These are phyloP conservation scores for Cryptosporidium ubiquitum DNA, from an alignment of 169 alveolate genomes.

Conservation along the genomic window DNA sequence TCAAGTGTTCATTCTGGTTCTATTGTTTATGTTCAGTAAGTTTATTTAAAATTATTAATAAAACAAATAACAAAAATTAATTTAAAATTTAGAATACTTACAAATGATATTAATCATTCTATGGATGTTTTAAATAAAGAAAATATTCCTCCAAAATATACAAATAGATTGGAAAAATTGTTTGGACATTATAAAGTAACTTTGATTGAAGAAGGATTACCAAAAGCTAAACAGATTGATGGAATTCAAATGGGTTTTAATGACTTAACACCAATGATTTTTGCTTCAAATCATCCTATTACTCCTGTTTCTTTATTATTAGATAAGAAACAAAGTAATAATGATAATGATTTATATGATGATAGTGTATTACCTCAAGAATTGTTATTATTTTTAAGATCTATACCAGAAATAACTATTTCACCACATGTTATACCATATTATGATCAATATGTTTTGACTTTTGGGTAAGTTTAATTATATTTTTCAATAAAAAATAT, in stretches of 20 bases:
- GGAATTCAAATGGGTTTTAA: conserved; percentile 41
- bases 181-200: conserved; percentile 62
- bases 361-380: conserved; percentile 26
- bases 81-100: conserved; percentile 18
- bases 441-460: conserved; percentile 35
- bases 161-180: conserved; percentile 38
- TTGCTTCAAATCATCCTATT: conserved; percentile 68
- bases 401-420: conserved; percentile 36
- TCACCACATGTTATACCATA: conserved; percentile 34
- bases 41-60: not conserved
- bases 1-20: conserved; percentile 66
- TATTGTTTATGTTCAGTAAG: conserved; percentile 60
- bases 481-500: not conserved
- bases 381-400: conserved; percentile 17
- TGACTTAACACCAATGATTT: conserved; percentile 54
- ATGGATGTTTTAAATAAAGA: conserved; percentile 8
- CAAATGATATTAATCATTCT: conserved; percentile 33
- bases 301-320: conserved; percentile 63
- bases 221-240: conserved; percentile 2
- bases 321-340: not conserved
- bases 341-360: not conserved
- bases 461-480: conserved; percentile 54
- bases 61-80: not conserved
- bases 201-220: conserved; percentile 27
- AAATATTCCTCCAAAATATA: not conserved